phyloP scores from a whole-genome alignment of 2,329 filamentous ascomycete species.

The Pestalotiopsis sp. region DNA sequence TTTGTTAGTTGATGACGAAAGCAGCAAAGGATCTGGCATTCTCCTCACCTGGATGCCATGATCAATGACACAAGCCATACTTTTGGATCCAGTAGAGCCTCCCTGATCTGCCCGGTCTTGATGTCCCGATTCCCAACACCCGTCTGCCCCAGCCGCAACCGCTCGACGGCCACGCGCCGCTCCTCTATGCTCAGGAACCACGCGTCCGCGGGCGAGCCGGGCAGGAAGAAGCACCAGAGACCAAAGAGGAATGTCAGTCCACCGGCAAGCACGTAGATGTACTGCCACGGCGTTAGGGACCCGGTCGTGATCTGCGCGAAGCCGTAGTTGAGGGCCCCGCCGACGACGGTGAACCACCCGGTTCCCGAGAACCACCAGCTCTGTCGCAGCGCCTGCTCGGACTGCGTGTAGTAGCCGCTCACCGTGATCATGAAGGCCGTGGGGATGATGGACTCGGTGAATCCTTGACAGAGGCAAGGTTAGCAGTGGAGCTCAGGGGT shows the following conservation, averaged over 20 bases:
- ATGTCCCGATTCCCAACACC: slow-evolving; percentile 64
- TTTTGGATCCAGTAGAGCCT: slow-evolving; percentile 62
- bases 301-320: slow-evolving; percentile 65
- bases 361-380: slow-evolving; percentile 68
- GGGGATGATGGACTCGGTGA: slow-evolving; percentile 67
- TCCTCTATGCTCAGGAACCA: slow-evolving; percentile 71
- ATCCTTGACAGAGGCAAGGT: slow-evolving; percentile 21
- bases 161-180: slow-evolving; percentile 66
- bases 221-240: slow-evolving; percentile 65
- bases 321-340: slow-evolving; percentile 67
- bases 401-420: slow-evolving; percentile 64
- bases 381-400: slow-evolving; percentile 66
- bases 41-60: slow-evolving; percentile 61
- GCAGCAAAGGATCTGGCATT: no score
- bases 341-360: slow-evolving; percentile 64
- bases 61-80: slow-evolving; percentile 67
- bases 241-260: slow-evolving; percentile 67
- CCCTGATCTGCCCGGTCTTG: slow-evolving; percentile 60
- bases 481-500: no score
- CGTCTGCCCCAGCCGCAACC: slow-evolving; percentile 63
- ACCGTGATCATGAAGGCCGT: slow-evolving; percentile 69
- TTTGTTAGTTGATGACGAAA: no score
- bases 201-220: slow-evolving; percentile 66
- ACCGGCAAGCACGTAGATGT: slow-evolving; percentile 70
- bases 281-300: slow-evolving; percentile 65